Evolutionary conservation across 192 early-diverging fungal species (phyloP).

Genomic region (Martensiomyces pterosporus): DNA sequence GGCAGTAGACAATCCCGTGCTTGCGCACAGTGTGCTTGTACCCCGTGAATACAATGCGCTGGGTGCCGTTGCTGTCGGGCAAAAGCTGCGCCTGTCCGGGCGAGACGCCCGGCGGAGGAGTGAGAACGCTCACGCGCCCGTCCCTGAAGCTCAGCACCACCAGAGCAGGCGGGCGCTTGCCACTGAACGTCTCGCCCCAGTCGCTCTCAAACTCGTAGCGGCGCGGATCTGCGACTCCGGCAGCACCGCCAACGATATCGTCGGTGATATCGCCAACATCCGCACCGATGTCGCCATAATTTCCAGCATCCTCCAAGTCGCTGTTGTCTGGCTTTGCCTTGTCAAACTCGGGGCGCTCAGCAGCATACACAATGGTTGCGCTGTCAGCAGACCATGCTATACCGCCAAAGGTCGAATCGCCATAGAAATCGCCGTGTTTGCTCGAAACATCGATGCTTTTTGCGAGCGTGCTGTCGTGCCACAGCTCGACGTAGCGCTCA

Average conservation of each 20-base stretch:
- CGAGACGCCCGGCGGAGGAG: constrained; percentile 16
- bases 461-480: constrained; percentile 51
- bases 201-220: constrained; percentile 55
- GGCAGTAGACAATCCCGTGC: constrained; percentile 63
- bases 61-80: constrained; percentile 26
- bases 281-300: neutral
- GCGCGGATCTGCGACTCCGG: constrained; percentile 35
- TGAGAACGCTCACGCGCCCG: constrained; percentile 25
- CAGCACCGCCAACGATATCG: constrained; percentile 34
- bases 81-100: constrained; percentile 53
- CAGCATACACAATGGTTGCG: constrained; percentile 58
- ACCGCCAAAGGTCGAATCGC: constrained; percentile 63
- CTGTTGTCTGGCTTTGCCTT: constrained; percentile 21
- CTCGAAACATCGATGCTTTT: constrained; percentile 62
- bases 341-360: constrained; percentile 56
- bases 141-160: constrained; percentile 52
- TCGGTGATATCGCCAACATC: constrained; percentile 23
- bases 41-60: constrained; percentile 61
- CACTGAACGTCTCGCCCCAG: constrained; percentile 68
- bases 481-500: constrained; percentile 59
- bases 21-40: constrained; percentile 55
- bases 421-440: constrained; percentile 67
- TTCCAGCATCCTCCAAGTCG: too few relatives aligned
- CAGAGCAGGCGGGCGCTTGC: constrained; percentile 55
- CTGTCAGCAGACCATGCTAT: constrained; percentile 60